Base-by-base conservation (phyloP, 1,139 yeast genomes). In the Tardiomyces blankii region DNA sequence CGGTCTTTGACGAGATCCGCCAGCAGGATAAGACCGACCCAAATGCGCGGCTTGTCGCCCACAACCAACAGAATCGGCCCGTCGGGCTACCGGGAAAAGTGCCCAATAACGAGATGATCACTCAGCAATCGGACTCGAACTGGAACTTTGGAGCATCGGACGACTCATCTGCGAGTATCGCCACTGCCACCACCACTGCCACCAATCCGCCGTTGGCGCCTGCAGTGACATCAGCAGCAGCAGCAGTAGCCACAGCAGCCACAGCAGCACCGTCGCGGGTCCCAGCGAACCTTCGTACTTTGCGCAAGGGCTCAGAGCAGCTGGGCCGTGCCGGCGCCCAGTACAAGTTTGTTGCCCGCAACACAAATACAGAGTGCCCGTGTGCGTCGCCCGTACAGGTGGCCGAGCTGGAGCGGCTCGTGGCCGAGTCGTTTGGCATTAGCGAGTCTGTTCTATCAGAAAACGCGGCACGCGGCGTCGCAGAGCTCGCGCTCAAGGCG, bases 321-420 rank as follows among this genome's bases (percentile, higher is more conserved):
- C 14, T 18, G 18, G 19, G 39, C 39, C 19, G 19, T 14, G 7
- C 19, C n/a, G 39, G 39, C 19, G n/a, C 19, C 18, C 18, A 35
- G 39, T n/a, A n/a, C 19, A 35, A 35, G 39, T 35, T 14, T 39
- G 44, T 42, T 13, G 39, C 14, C 27, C 12, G 28, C 18, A 55
- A 47, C 44, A 55, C 54, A 35, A 47, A 44, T 33, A 48, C 51
- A 43, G 45, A 48, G 25, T 59, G 65, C 41, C 84, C 91, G 1
- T 68, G 80, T 47, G 82, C 89, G 14, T 77, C 91, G 1, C 91
- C 95, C 0, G 78, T 86, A 7, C 95, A 88, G 62, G 65, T 87
- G 50, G 68, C 82, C n/a, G 95, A 86, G 53, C 76, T 87, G 48
- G 93, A 86, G 61, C 71, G 84, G 42, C 61, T 79, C 18, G 64